These are phyloP conservation scores for Monosporascus ibericus DNA, from an alignment of 2,329 filamentous ascomycete species.

Conservation along the genomic window DNA sequence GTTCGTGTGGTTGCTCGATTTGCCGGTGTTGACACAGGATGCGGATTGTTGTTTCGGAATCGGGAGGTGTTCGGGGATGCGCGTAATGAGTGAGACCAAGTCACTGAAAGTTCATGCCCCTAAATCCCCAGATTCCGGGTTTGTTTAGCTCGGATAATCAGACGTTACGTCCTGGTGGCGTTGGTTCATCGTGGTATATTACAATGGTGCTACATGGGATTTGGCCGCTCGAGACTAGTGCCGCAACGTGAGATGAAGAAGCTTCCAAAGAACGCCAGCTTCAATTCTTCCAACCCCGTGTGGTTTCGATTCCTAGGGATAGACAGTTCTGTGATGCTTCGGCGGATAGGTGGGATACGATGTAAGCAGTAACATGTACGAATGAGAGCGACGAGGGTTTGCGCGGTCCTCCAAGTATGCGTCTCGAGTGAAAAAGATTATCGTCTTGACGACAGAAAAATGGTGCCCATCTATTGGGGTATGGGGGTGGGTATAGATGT, in stretches of 20 bases:
- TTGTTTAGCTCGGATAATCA: constrained; percentile 21
- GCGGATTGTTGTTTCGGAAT: constrained; percentile 8
- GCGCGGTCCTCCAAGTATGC: neutral
- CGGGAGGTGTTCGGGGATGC: constrained; percentile 8
- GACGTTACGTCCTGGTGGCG: constrained; percentile 14
- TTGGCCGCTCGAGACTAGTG: neutral
- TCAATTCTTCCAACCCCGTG: too few species aligned
- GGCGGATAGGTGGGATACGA: neutral
- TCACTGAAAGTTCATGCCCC: constrained; percentile 18
- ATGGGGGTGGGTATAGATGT: neutral
- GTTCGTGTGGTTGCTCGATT: constrained; percentile 7
- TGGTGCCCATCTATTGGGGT: neutral
- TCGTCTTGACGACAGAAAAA: neutral
- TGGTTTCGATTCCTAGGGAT: neutral
- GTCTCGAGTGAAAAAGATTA: neutral
- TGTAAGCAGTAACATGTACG: neutral
- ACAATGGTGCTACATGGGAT: constrained; percentile 17
- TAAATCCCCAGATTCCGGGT: constrained; percentile 10
- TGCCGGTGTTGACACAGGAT: constrained; percentile 4
- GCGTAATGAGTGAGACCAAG: constrained; percentile 21
- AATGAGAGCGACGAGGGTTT: neutral
- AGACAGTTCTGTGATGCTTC: neutral
- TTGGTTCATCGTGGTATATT: constrained; percentile 23
- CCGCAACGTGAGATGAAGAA: too few species aligned
- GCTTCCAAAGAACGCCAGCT: too few species aligned